Percentiles rank a stretch among this genome's conserved stretches.
These are phyloP conservation scores for Aspergillus fructus DNA, from an alignment of 2,329 filamentous ascomycete species.

Conservation along the genomic window DNA sequence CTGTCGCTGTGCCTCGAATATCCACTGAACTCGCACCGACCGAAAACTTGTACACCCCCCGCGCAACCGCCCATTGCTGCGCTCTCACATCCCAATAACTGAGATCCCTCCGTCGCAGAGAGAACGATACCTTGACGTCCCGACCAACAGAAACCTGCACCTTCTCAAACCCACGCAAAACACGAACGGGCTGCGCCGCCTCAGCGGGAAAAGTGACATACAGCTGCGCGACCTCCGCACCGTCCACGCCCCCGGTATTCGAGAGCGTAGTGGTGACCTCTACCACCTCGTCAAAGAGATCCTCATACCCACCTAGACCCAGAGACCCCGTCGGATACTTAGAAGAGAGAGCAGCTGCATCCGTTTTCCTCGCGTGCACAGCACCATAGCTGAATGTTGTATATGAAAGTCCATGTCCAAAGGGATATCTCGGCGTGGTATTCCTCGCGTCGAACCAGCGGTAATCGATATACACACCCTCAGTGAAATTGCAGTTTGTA, in stretches of 20 bases:
- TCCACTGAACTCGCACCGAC: constrained; percentile 19
- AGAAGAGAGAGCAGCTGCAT: constrained; percentile 3
- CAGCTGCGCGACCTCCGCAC: constrained; percentile 54
- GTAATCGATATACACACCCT: constrained; percentile 56
- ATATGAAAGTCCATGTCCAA: constrained; percentile 38
- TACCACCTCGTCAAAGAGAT: constrained; percentile 52
- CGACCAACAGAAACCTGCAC: constrained; percentile 42
- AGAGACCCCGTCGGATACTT: background rate
- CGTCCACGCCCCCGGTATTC: constrained; percentile 51
- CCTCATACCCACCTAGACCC: constrained; percentile 47
- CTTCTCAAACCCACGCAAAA: constrained; percentile 56
- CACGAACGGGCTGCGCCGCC: constrained; percentile 21
- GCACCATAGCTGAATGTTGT: constrained; percentile 22
- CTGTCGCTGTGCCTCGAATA: background rate
- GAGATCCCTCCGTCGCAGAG: constrained; percentile 36
- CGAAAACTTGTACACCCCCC: constrained; percentile 18
- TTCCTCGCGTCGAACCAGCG: constrained; percentile 49
- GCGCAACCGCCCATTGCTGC: constrained; percentile 25
- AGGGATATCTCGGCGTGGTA: constrained; percentile 38
- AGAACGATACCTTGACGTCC: constrained; percentile 43
- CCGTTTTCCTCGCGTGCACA: background rate
- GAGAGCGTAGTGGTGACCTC: constrained; percentile 47
- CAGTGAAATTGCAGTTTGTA: constrained; percentile 22
- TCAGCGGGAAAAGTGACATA: constrained; percentile 47
- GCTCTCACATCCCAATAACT: constrained; percentile 29